Base-by-base conservation (phyloP, 2,329 filamentous ascomycete species). In the Paramyrothecium roridum region DNA sequence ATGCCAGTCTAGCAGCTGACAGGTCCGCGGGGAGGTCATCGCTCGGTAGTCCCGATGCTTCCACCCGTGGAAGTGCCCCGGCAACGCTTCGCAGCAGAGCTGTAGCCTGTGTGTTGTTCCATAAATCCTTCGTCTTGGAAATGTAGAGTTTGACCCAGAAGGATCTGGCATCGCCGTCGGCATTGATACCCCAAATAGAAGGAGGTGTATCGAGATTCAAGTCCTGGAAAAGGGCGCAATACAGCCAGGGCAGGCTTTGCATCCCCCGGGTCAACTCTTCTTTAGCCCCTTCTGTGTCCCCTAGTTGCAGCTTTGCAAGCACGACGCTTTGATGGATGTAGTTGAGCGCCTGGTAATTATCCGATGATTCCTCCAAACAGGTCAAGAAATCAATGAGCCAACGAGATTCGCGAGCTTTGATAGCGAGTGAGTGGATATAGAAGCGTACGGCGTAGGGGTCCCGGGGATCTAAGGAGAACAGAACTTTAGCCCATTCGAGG, bases 401-500 rank as follows among this genome's bases (percentile, higher is more conserved):
- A 40, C 87, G 77, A 2, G 88, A 84, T 64, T 96, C 88, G 58
- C 88, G 81, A 3, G 91, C 89, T 54, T 91, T 85, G n/a, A 98
- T 78, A 2, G 92, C 91, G 53, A 96, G 80, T 59, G 91, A 85
- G 67, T 97, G 93, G 50, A 96, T 84, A 59, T 91, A 82, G 54
- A 96, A 83, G 57, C 87, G 81, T 66, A 96, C 84, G 49, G 85
- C 90, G 65, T 96, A 97, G 0, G 92, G 92, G 67, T 99, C 95
- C 3, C 79, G 76, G 50, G 86, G 85, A 61, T 92, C 85, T 56
- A 98, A 73, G 56, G 87, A 84, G 30, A 96, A 80, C 11, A 97
- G 77, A 7, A 98, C 75, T 73, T 95, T 96, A 8, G 90, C 84
- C 93, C 95, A 99, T 71, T 98, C 95, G 50, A 96, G 85, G 0